Percentiles rank a stretch among this genome's conserved stretches.
phyloP scores from a whole-genome alignment of 805 yeast species.

The Teunomyces gatunensis region DNA sequence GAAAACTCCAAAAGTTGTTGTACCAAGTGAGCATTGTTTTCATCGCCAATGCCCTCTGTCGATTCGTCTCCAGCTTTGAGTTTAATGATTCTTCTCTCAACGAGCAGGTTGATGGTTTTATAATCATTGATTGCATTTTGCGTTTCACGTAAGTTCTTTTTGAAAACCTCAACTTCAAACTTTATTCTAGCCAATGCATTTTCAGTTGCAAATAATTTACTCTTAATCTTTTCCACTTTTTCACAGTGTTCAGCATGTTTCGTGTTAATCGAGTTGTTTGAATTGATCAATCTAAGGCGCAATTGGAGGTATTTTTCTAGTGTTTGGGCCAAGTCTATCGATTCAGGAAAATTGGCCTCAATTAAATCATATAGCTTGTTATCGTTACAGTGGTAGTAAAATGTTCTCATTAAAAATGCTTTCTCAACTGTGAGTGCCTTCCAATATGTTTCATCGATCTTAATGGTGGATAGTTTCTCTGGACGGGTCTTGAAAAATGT shows the following conservation, averaged over 20 bases:
- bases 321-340: slow-evolving; percentile 63
- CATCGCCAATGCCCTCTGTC: slow-evolving; percentile 13
- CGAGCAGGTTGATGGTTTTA: slow-evolving; percentile 11
- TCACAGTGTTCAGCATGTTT: slow-evolving; percentile 8
- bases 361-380: slow-evolving; percentile 51
- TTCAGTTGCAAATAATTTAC: slow-evolving; percentile 16
- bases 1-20: slow-evolving; percentile 11
- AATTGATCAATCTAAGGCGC: slow-evolving; percentile 29
- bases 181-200: slow-evolving; percentile 16
- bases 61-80: slow-evolving; percentile 19
- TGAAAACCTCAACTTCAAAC: slow-evolving; percentile 17
- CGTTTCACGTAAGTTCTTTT: slow-evolving; percentile 10
- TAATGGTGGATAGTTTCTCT: slow-evolving; percentile 59
- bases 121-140: slow-evolving; percentile 11
- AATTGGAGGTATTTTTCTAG: slow-evolving; percentile 55
- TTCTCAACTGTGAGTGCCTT: slow-evolving; percentile 67
- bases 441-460: slow-evolving; percentile 70
- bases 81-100: slow-evolving; percentile 13
- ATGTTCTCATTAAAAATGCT: slow-evolving; percentile 67
- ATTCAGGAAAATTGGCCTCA: slow-evolving; percentile 75
- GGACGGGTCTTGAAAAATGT: slow-evolving; percentile 58
- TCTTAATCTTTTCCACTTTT: slow-evolving; percentile 13
- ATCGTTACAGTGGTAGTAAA: slow-evolving; percentile 61
- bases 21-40: slow-evolving; percentile 12
- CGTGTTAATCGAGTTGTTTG: slow-evolving; percentile 16